Evolutionary conservation across 208 protist genomes (phyloP).

Genomic region (Acanthamoeba royreba): DNA sequence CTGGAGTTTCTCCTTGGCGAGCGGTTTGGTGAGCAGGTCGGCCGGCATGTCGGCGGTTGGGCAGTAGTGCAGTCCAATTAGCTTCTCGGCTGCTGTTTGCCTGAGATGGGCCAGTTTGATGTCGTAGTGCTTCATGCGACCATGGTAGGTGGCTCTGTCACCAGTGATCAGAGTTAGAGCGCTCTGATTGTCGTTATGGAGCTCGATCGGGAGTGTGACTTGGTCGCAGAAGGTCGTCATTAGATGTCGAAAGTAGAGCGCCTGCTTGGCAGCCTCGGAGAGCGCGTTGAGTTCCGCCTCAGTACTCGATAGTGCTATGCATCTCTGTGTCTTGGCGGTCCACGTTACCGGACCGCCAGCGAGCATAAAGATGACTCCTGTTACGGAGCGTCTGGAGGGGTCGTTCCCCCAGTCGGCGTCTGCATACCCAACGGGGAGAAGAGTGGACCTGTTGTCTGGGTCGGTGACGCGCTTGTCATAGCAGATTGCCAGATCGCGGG

Average conservation of each 20-base stretch:
- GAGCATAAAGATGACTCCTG: background rate
- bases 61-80: background rate
- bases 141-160: background rate
- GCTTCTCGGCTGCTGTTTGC: background rate
- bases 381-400: background rate
- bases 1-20: background rate
- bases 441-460: background rate
- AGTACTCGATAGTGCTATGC: background rate
- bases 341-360: background rate
- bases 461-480: background rate
- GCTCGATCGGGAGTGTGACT: background rate
- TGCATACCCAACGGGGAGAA: background rate
- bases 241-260: background rate
- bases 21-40: background rate
- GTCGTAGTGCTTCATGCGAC: background rate
- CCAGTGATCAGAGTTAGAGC: background rate
- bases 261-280: background rate
- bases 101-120: background rate
- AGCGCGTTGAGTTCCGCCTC: background rate
- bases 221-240: background rate
- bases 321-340: background rate
- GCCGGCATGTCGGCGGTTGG: background rate
- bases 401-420: background rate
- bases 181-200: conserved; percentile 17
- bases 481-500: background rate